Base-by-base conservation (phyloP, 2,329 filamentous ascomycete genomes). In the Hypoxylon sp. region DNA sequence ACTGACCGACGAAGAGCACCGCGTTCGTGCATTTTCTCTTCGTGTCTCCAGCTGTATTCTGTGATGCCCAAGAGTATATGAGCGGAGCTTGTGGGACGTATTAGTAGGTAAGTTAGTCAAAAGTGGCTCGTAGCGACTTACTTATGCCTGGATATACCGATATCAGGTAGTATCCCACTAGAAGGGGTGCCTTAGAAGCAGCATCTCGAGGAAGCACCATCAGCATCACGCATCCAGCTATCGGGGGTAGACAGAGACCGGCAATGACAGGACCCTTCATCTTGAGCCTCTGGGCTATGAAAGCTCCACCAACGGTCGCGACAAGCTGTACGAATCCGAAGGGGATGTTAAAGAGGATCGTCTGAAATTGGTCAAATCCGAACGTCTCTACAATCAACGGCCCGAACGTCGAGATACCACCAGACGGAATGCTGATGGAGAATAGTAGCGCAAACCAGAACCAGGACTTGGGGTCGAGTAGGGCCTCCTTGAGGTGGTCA, bases 11-110 rank as follows among this genome's bases (percentile, higher is more conserved):
- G 73, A 92, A 90, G 0, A 92, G 81, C 5, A 91, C 82, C 11
- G 85, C 89, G 0, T 89, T 91, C 0, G 87, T 90, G 9, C 87
- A 85, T 74, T 91, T 92, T 69, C 88, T 87, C 78, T 92, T 92
- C 0, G 90, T 92, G 74, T 92, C 89, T 1, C 90, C 90, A 0
- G 87, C 90, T 0, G 90, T 90, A 70, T 91, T 90, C 67, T 88
- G 86, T 1, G 86, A 82, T 1, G 86, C 87, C 87, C 87, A 90
- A 0, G 86, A 86, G 70, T 88, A 90, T 44, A 90, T 86, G 31
- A 90, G 78, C 0, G 87, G 89, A 2, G 89, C 84, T 84, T 44
- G 5, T 8, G 58, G 75, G 74, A 74, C 5, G 73, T 67, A 59
- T 62, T 14, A 59, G 19, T 48, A 31, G 5, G 19, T 48, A 31